A percentile compares a stretch with the other conserved stretches of the same genome.
Evolutionary conservation across 2,329 filamentous ascomycete species (phyloP).

Genomic region (Aspergillus transmontanensis): DNA sequence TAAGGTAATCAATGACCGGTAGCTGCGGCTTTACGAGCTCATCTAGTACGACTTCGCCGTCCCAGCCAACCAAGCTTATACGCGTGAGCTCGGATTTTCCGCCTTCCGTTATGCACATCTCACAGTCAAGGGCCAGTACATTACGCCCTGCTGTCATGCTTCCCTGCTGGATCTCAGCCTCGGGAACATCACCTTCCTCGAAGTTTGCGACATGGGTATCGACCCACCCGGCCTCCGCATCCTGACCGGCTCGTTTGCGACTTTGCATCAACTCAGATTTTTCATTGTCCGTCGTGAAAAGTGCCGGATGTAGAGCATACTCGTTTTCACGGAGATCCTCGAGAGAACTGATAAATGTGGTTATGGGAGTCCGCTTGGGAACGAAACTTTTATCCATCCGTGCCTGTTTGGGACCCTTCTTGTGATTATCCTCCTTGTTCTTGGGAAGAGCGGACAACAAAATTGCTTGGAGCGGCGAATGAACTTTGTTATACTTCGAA

Average conservation of each 20-base stretch:
- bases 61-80: slow-evolving; percentile 85
- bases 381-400: slow-evolving; percentile 68
- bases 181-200: slow-evolving; percentile 68
- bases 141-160: slow-evolving; percentile 81
- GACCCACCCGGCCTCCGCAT: slow-evolving; percentile 71
- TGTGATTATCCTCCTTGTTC: slow-evolving; percentile 65
- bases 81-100: slow-evolving; percentile 82
- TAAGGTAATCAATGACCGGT: slow-evolving; percentile 91
- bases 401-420: slow-evolving; percentile 60
- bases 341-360: slow-evolving; percentile 71
- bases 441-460: slow-evolving; percentile 74
- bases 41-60: slow-evolving; percentile 79
- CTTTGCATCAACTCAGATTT: slow-evolving; percentile 56
- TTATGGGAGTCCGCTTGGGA: slow-evolving; percentile 78
- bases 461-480: slow-evolving; percentile 85
- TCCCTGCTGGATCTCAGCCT: slow-evolving; percentile 73
- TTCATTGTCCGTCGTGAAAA: slow-evolving; percentile 62
- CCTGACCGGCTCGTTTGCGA: slow-evolving; percentile 55
- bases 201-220: slow-evolving; percentile 70
- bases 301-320: slow-evolving; percentile 79
- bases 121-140: slow-evolving; percentile 85
- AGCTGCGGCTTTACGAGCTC: slow-evolving; percentile 88
- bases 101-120: slow-evolving; percentile 91
- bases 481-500: slow-evolving; percentile 74
- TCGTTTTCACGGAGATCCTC: slow-evolving; percentile 81